Conservation (phyloP, 768 basidiomycete species). For the Rhizopogon vulgaris region DNA sequence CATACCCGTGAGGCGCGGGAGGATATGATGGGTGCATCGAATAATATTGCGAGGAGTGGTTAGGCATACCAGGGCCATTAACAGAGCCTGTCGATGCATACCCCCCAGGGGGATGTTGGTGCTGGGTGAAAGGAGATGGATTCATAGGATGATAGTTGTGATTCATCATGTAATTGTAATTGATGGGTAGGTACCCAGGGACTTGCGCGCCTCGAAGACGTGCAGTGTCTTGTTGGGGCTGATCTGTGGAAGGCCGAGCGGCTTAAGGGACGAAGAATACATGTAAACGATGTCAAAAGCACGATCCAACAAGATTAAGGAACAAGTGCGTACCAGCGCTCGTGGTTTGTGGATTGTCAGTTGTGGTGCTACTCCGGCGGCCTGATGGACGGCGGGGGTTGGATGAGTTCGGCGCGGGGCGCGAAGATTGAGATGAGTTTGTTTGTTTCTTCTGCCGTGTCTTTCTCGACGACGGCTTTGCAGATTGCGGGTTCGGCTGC, state of each 20-base stretch:
- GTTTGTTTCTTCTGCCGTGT: slow-evolving; percentile 48
- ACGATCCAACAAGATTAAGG: not conserved
- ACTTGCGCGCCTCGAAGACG: slow-evolving; percentile 35
- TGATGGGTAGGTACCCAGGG: slow-evolving; percentile 48
- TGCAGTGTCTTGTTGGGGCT: slow-evolving; percentile 18
- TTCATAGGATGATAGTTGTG: slow-evolving; percentile 54
- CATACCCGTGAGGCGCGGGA: slow-evolving; percentile 33
- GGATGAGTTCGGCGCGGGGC: slow-evolving; percentile 14
- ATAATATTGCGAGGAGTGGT: slow-evolving; percentile 45
- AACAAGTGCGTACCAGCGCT: slow-evolving; percentile 10
- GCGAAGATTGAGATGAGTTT: slow-evolving; percentile 19
- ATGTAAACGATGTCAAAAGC: slow-evolving; percentile 4
- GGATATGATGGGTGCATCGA: slow-evolving; percentile 46
- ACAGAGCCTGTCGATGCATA: slow-evolving; percentile 24
- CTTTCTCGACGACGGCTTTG: slow-evolving; percentile 36
- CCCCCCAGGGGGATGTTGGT: slow-evolving; percentile 31
- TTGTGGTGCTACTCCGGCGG: slow-evolving; percentile 21
- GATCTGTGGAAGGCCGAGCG: slow-evolving; percentile 10
- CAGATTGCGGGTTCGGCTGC: slow-evolving; percentile 33
- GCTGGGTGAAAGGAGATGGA: slow-evolving; percentile 43
- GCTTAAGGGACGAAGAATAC: slow-evolving; percentile 11
- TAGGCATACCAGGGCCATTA: slow-evolving; percentile 36
- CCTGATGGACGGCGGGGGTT: slow-evolving; percentile 19
- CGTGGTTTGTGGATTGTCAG: slow-evolving; percentile 11
- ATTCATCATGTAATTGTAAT: slow-evolving; percentile 59